A percentile compares a stretch with the other conserved stretches of the same genome.
phyloP scores from a whole-genome alignment of 352 stramenopile genomes.

The Phytophthora syringae region DNA sequence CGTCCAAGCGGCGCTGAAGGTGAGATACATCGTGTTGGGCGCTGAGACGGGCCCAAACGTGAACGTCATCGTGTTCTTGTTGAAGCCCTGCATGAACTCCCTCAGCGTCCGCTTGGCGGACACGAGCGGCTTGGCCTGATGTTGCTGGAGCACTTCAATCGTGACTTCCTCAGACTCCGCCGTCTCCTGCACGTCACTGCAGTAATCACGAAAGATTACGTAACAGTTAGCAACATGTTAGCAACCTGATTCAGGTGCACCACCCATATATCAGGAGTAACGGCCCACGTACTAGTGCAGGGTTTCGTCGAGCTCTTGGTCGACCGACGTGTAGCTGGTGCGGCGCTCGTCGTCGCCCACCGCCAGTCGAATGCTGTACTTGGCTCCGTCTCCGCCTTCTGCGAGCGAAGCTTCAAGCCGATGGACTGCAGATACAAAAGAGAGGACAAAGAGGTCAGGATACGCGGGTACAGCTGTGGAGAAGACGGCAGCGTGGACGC shows the following conservation, averaged over 20 bases:
- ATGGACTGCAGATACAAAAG: slow-evolving; percentile 28
- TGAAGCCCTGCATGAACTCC: slow-evolving; percentile 42
- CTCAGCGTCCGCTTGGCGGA: slow-evolving; percentile 30
- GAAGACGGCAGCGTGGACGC: neutral
- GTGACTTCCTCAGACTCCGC: slow-evolving; percentile 35
- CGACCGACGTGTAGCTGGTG: slow-evolving; percentile 28
- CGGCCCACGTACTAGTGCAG: slow-evolving; percentile 48
- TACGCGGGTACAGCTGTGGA: neutral
- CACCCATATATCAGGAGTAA: neutral
- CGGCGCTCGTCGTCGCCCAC: slow-evolving; percentile 32
- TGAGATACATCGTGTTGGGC: slow-evolving; percentile 32
- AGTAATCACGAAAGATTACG: slow-evolving; percentile 22
- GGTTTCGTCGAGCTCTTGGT: slow-evolving; percentile 41
- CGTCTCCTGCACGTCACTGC: slow-evolving; percentile 39
- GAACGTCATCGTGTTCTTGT: slow-evolving; percentile 38
- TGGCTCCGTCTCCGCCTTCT: neutral
- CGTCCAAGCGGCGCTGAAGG: slow-evolving; percentile 35
- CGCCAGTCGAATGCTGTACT: slow-evolving; percentile 32
- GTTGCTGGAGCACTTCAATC: slow-evolving; percentile 49
- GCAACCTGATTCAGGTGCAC: neutral
- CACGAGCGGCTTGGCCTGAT: slow-evolving; percentile 51
- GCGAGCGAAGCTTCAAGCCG: slow-evolving; percentile 27
- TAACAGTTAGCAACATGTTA: slow-evolving; percentile 26
- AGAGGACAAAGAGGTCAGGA: neutral
- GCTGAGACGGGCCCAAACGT: slow-evolving; percentile 30